These are phyloP conservation scores for Alternaria ventricosa DNA, from an alignment of 2,329 filamentous ascomycete genomes.

Conservation along the genomic window DNA sequence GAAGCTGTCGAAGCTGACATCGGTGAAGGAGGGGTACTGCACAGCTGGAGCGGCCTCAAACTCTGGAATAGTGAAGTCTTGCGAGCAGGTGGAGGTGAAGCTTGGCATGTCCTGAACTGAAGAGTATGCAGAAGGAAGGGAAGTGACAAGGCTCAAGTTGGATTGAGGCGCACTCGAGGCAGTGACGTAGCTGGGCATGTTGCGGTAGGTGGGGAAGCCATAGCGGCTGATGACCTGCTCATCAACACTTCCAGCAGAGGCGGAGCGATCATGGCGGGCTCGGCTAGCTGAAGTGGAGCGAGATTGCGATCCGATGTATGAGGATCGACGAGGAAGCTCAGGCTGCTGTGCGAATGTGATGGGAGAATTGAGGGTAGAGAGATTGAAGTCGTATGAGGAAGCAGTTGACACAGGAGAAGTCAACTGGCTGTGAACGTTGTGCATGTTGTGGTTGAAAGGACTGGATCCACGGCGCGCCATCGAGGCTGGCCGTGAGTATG, in stretches of 20 bases:
- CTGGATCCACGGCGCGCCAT: constrained; percentile 56
- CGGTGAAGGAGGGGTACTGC: constrained; percentile 52
- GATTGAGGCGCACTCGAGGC: constrained; percentile 45
- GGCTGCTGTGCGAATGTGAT: constrained; percentile 56
- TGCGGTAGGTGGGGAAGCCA: constrained; percentile 84
- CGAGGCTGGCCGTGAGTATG: constrained; percentile 56
- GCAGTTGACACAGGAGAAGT: constrained; percentile 54
- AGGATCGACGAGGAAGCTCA: constrained; percentile 43
- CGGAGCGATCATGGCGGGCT: constrained; percentile 58
- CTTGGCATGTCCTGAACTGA: constrained; percentile 42
- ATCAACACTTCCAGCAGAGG: constrained; percentile 73
- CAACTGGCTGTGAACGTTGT: constrained; percentile 46
- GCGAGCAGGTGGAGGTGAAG: constrained; percentile 37
- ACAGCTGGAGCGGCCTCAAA: constrained; percentile 50
- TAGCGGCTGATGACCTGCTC: constrained; percentile 70
- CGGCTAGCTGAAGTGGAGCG: constrained; percentile 69
- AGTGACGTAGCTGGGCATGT: constrained; percentile 67
- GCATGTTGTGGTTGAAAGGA: constrained; percentile 46
- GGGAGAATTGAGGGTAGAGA: constrained; percentile 68
- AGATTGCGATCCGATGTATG: constrained; percentile 47
- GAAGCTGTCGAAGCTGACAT: constrained; percentile 49
- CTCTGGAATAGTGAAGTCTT: constrained; percentile 45
- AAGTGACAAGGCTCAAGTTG: constrained; percentile 49
- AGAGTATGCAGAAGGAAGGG: constrained; percentile 47
- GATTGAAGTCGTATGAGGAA: constrained; percentile 47